phyloP scores from a whole-genome alignment of 2,329 filamentous ascomycete genomes.

The Neurospora sp. region DNA sequence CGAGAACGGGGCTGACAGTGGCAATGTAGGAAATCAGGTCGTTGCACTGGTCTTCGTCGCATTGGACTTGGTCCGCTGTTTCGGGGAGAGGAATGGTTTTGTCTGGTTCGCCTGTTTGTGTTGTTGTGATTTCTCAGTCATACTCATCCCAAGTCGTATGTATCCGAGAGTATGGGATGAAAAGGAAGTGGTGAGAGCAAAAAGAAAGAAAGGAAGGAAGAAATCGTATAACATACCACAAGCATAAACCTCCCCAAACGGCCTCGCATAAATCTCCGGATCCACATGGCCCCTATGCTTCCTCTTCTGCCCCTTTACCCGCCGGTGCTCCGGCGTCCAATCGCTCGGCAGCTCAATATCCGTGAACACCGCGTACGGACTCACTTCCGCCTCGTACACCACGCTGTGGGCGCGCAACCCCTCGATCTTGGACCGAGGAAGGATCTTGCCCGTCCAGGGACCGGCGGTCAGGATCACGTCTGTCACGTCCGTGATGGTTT shows the following conservation, averaged over 20 bases:
- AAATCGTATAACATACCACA: constrained; percentile 49
- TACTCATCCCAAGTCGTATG: background rate
- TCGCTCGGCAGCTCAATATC: constrained; percentile 64
- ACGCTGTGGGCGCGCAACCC: constrained; percentile 56
- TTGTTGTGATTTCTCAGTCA: background rate
- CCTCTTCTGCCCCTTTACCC: constrained; percentile 37
- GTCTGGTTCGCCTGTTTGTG: constrained; percentile 62
- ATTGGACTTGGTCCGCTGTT: constrained; percentile 64
- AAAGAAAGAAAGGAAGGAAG: background rate
- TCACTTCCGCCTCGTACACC: constrained; percentile 54
- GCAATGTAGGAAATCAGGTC: constrained; percentile 74
- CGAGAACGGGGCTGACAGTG: constrained; percentile 55
- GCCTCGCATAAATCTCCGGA: constrained; percentile 89
- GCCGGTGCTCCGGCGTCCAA: constrained; percentile 45
- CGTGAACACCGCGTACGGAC: constrained; percentile 75
- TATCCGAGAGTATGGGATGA: background rate
- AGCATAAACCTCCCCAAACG: constrained; percentile 82
- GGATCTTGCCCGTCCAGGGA: constrained; percentile 48
- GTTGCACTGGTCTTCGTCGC: constrained; percentile 69
- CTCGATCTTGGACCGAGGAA: constrained; percentile 48
- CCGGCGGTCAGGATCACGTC: constrained; percentile 38
- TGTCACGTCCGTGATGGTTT: constrained; percentile 34
- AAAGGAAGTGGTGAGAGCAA: background rate
- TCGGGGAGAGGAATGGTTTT: constrained; percentile 62
- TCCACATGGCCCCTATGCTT: constrained; percentile 56